Percentiles rank a stretch among this genome's conserved stretches.
Conservation (phyloP, 2,329 filamentous ascomycete genomes). For the Colletotrichum euphorbiae region DNA sequence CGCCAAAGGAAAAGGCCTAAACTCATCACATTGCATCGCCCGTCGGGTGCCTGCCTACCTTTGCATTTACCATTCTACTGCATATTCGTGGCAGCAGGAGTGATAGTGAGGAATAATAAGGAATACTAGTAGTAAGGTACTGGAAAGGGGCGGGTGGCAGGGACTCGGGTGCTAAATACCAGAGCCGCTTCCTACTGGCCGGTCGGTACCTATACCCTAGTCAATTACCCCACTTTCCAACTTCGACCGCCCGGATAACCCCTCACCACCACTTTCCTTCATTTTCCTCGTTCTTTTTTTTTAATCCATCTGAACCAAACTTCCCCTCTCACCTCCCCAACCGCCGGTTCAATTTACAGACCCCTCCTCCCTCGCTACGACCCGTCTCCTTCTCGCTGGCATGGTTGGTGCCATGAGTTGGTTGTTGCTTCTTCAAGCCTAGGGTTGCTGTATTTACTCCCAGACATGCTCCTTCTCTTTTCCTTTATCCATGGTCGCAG, state of each 20-base stretch:
- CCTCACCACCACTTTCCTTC: background rate
- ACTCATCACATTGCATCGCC: conserved; percentile 7
- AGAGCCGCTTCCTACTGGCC: background rate
- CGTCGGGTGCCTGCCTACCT: background rate
- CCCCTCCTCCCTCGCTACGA: background rate
- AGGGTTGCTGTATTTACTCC: background rate
- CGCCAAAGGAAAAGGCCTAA: background rate
- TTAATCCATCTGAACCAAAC: background rate
- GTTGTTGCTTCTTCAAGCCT: conserved; percentile 9
- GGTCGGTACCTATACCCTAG: background rate
- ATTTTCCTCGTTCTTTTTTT: background rate
- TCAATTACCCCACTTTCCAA: background rate
- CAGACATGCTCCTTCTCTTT: background rate
- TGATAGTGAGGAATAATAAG: too few species aligned
- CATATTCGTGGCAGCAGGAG: background rate
- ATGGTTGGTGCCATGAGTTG: background rate
- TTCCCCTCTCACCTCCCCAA: background rate
- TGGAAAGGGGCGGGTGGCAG: too few species aligned
- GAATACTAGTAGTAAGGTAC: too few species aligned
- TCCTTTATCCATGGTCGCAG: background rate
- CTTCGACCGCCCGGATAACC: background rate
- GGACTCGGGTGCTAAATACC: too few species aligned
- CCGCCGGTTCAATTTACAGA: background rate
- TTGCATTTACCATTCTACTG: background rate
- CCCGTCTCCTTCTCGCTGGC: background rate